Conservation (phyloP, 2,329 filamentous ascomycete genomes). For the Stachybotrys chlorohalonatus region DNA sequence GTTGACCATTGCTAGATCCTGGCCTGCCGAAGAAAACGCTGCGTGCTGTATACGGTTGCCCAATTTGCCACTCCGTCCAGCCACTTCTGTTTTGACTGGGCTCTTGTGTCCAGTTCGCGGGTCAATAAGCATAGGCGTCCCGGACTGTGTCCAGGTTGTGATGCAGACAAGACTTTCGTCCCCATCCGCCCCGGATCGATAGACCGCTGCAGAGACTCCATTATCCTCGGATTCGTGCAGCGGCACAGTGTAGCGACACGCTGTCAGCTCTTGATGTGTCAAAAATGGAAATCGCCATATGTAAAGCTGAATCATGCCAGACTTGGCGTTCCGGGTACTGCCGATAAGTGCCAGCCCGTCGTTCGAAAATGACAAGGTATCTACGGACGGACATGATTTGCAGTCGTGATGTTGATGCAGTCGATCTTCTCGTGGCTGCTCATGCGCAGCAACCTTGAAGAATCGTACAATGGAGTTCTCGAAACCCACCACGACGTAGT, state of each 20-base stretch:
- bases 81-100: conserved; percentile 20
- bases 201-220: conserved; percentile 26
- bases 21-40: conserved; percentile 26
- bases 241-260: conserved; percentile 27
- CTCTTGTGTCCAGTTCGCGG: conserved; percentile 24
- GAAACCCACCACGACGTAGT: conserved; percentile 29
- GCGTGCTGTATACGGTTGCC: conserved; percentile 29
- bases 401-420: conserved; percentile 27
- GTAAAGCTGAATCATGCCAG: conserved; percentile 26
- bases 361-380: conserved; percentile 29
- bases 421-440: conserved; percentile 25
- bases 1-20: conserved; percentile 29
- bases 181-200: conserved; percentile 18
- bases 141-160: conserved; percentile 32
- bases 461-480: conserved; percentile 29
- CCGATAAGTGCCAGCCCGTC: conserved; percentile 29
- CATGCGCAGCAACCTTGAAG: conserved; percentile 23
- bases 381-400: conserved; percentile 24
- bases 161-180: conserved; percentile 27
- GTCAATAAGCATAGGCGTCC: conserved; percentile 27
- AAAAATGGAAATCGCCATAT: conserved; percentile 27
- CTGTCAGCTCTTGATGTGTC: conserved; percentile 21
- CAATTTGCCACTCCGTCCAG: conserved; percentile 20
- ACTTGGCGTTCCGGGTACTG: conserved; percentile 22
- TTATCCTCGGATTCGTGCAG: conserved; percentile 32